Evolutionary conservation across 2,329 filamentous ascomycete species (phyloP).

Genomic region (Penicillium sp.): DNA sequence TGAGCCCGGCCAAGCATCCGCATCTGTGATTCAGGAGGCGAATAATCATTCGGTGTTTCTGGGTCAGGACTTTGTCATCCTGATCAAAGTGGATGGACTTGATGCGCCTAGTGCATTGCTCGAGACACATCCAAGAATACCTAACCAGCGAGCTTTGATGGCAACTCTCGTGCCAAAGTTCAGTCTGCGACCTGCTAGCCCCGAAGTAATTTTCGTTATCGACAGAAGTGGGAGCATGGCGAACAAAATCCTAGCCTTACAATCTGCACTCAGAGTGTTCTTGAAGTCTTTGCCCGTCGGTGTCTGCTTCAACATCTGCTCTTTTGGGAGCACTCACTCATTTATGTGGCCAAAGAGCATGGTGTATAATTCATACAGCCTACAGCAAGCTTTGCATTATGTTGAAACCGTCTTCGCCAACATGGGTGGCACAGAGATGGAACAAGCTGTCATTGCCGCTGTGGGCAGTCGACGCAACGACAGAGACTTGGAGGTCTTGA

Average conservation of each 20-base stretch:
- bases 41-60: slow-evolving; percentile 38
- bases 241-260: slow-evolving; percentile 49
- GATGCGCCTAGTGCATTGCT: slow-evolving; percentile 63
- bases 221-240: slow-evolving; percentile 66
- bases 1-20: slow-evolving; percentile 60
- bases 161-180: slow-evolving; percentile 69
- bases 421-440: slow-evolving; percentile 57
- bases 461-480: slow-evolving; percentile 49
- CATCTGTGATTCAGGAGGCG: slow-evolving; percentile 54
- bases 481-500: slow-evolving; percentile 53
- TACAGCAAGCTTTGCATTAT: slow-evolving; percentile 46
- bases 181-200: slow-evolving; percentile 54
- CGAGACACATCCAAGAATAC: slow-evolving; percentile 62
- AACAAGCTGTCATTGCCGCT: slow-evolving; percentile 48
- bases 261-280: slow-evolving; percentile 56
- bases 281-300: slow-evolving; percentile 59
- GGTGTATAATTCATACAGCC: slow-evolving; percentile 47
- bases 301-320: slow-evolving; percentile 59
- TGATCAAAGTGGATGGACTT: slow-evolving; percentile 61
- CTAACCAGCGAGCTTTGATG: slow-evolving; percentile 67
- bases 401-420: slow-evolving; percentile 45
- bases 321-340: slow-evolving; percentile 50
- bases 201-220: slow-evolving; percentile 70
- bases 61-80: slow-evolving; percentile 65
- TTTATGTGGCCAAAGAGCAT: slow-evolving; percentile 52